phyloP scores from a whole-genome alignment of 768 basidiomycete species.

The Zangia roseola region DNA sequence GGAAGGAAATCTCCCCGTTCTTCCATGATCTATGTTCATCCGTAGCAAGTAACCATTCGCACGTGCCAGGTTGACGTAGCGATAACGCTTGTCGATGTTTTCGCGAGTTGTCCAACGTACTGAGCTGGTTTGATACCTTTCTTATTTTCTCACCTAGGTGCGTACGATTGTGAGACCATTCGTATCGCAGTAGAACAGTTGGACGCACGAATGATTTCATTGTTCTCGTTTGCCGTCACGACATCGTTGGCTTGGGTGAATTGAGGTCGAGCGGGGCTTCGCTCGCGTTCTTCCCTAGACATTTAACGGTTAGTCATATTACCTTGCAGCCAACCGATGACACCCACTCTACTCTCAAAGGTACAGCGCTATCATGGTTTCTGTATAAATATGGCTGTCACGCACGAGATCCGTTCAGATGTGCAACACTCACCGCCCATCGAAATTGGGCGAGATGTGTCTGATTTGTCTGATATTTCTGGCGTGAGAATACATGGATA shows the following conservation, averaged over 20 bases:
- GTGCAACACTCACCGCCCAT: too few relatives aligned
- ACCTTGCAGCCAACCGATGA: too few relatives aligned
- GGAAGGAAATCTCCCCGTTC: not conserved
- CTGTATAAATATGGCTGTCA: too few relatives aligned
- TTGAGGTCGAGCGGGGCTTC: not conserved
- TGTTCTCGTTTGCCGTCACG: not conserved
- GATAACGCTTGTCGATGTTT: conserved; percentile 1
- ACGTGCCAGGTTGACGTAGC: conserved; percentile 8
- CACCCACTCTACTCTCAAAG: too few relatives aligned
- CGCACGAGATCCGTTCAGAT: too few relatives aligned
- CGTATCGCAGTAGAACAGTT: fast-evolving
- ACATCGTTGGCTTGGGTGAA: not conserved
- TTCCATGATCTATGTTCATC: conserved; percentile 6
- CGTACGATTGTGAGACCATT: not conserved
- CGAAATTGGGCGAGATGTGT: too few relatives aligned
- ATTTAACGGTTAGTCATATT: too few relatives aligned
- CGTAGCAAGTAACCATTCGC: conserved; percentile 10
- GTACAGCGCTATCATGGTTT: too few relatives aligned
- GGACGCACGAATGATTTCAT: conserved; percentile 4
- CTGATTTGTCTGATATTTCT: conserved; percentile 3
- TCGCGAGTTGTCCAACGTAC: not conserved
- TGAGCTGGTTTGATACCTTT: not conserved
- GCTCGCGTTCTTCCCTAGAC: too few relatives aligned
- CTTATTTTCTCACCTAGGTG: not conserved
- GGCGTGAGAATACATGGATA: not conserved